These are phyloP conservation scores for Fusarium ramigenum DNA, from an alignment of 2,329 filamentous ascomycete species.

Conservation along the genomic window DNA sequence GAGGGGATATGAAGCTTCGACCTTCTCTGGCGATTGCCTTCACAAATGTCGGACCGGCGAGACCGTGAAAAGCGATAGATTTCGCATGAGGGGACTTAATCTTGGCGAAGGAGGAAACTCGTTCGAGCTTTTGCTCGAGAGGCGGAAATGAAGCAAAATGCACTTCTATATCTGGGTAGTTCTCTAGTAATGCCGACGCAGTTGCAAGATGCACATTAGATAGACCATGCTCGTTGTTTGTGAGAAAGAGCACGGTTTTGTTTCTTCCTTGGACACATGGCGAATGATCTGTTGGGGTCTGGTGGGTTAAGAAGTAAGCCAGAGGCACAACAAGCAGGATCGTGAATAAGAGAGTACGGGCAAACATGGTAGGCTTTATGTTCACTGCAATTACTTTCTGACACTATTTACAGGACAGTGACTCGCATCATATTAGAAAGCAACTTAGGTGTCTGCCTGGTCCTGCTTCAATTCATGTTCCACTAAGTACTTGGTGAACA, in stretches of 20 bases:
- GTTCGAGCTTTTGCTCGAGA: background rate
- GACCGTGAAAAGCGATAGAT: background rate
- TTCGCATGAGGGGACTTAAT: background rate
- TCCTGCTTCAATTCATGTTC: background rate
- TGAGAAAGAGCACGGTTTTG: background rate
- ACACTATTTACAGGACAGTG: too few species aligned
- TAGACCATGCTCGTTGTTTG: conserved; percentile 43
- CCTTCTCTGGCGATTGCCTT: background rate
- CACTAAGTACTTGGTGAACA: rapidly evolving
- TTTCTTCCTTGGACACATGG: background rate
- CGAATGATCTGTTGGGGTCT: background rate
- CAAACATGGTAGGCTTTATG: background rate
- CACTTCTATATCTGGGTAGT: conserved; percentile 45
- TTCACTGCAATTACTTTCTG: background rate
- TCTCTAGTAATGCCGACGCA: conserved; percentile 46
- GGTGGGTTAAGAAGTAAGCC: background rate
- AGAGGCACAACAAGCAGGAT: background rate
- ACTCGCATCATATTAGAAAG: too few species aligned
- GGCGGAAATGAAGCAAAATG: conserved; percentile 48
- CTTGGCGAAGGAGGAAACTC: background rate
- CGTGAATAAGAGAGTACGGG: background rate
- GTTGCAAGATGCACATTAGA: conserved; percentile 52
- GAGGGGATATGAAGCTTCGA: conserved; percentile 6
- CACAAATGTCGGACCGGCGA: background rate
- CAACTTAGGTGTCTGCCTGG: background rate